Evolutionary conservation across 192 early-diverging fungal species (phyloP), one percentile per base, ranked within the genome.

Genomic region (Spinellus fusiger): DNA sequence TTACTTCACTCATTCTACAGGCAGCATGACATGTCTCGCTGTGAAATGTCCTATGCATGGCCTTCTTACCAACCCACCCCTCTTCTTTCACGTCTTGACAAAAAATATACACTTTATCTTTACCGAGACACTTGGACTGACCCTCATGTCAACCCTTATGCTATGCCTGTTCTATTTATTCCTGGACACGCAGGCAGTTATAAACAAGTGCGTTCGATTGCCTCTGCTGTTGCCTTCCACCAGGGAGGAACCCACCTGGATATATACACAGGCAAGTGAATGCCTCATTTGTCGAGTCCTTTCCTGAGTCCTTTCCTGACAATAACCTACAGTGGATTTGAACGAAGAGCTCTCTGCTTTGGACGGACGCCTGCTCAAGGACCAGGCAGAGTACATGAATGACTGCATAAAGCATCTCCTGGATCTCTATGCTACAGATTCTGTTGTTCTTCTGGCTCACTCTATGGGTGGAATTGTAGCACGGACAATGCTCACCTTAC

Each of bases 401-500:
- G 84, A 86, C 49, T 89, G 77, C 4, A 86, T 93, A 54, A 61
- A 72, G 22, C 84, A 83, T 66, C 89, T 93, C 31, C 63, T 89
- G 26, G 79, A 82, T 4, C 68, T 84, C 8, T 93, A 93, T 59
- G 32, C 68, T 26, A 86, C 91, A 0, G 67, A 57, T 2, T 87
- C 90, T 10, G 88, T 96, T 15, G 60, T 90, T 16, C 70, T 96
- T 25, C 74, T 94, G 50, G 92, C 86, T 9, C 93, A 98, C 65
- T 96, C 93, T 9, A 96, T 98, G 94, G 96, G 96, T 32, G 94
- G 94, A 10, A 84, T 96, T n/a, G 94, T 95, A 18, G 93, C 94
- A 0, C 78, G 94, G 9, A 80, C 84, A 1, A 77, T 92, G 31
- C 79, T 92, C 49, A 83, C 77, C 0, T 74, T 91, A 52, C 62